Conservation (phyloP, 352 stramenopile genomes). For the Pythium guiyangense region DNA sequence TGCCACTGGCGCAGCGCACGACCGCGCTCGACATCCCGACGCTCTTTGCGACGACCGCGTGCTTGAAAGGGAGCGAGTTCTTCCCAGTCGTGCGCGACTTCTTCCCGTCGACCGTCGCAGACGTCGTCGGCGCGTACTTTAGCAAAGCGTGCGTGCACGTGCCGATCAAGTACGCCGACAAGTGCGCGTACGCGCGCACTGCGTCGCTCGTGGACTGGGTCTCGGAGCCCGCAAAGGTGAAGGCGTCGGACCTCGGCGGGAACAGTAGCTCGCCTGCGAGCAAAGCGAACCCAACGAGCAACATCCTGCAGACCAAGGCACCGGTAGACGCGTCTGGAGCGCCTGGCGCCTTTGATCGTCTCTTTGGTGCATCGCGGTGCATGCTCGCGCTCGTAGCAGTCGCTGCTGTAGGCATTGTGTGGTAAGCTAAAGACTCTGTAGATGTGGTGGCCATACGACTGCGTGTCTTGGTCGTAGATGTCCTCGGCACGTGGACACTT, state of each 20-base stretch:
- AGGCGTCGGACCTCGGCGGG: constrained; percentile 8
- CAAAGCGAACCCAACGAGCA: constrained; percentile 7
- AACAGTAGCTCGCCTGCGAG: background rate
- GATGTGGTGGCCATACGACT: too few relatives aligned
- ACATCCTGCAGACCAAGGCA: constrained; percentile 9
- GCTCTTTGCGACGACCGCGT: constrained; percentile 35
- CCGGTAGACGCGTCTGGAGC: constrained; percentile 6
- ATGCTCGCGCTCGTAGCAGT: too few relatives aligned
- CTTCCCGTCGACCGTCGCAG: constrained; percentile 22
- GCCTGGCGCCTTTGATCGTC: background rate
- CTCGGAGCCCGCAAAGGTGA: constrained; percentile 28
- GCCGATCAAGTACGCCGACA: constrained; percentile 44
- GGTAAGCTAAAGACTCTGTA: too few relatives aligned
- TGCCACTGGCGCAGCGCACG: constrained; percentile 27
- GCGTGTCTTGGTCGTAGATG: too few relatives aligned
- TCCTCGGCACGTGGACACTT: too few relatives aligned
- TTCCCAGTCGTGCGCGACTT: constrained; percentile 32
- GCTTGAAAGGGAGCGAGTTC: constrained; percentile 36
- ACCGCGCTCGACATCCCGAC: constrained; percentile 26
- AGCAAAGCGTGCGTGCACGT: constrained; percentile 43
- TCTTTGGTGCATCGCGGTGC: too few relatives aligned
- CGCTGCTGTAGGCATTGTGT: too few relatives aligned
- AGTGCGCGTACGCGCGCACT: constrained; percentile 41
- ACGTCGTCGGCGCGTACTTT: constrained; percentile 30
- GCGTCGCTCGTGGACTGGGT: constrained; percentile 46